A percentile compares a stretch with the other conserved stretches of the same genome.
phyloP scores from a whole-genome alignment of 352 stramenopile genomes.

The Pythium rhizo-oryzae region DNA sequence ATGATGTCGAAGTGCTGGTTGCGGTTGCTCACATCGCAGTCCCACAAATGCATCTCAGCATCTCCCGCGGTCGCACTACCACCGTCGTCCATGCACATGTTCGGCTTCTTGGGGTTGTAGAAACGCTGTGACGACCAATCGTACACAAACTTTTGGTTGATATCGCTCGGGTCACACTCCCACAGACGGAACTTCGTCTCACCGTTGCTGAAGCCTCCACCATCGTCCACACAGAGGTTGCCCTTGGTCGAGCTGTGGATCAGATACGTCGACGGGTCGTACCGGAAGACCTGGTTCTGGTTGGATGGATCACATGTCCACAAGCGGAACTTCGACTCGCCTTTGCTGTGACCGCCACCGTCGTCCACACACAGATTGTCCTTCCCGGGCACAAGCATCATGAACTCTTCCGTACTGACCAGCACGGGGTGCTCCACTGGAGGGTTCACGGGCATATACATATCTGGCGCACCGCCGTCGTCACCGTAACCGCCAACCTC shows the following conservation, averaged over 20 bases:
- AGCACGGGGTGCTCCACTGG: too few species aligned
- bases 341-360: slow-evolving; percentile 30
- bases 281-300: too few species aligned
- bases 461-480: too few species aligned
- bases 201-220: slow-evolving; percentile 27
- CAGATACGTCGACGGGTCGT: too few species aligned
- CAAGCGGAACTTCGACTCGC: slow-evolving; percentile 30
- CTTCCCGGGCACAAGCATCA: slow-evolving; percentile 8
- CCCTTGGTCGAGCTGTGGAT: too few species aligned
- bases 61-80: slow-evolving; percentile 6
- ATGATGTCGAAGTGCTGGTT: slow-evolving; percentile 37
- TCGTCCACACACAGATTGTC: slow-evolving; percentile 25
- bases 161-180: slow-evolving; percentile 25
- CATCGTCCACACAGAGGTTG: slow-evolving; percentile 27
- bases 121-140: too few species aligned
- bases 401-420: neutral
- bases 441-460: too few species aligned
- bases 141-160: slow-evolving; percentile 44
- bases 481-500: too few species aligned
- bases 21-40: slow-evolving; percentile 29
- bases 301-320: slow-evolving; percentile 26
- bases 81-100: slow-evolving; percentile 33
- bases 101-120: too few species aligned
- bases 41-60: slow-evolving; percentile 14
- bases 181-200: slow-evolving; percentile 30